Base-by-base conservation (phyloP, 495 filamentous ascomycete genomes). In the Neurospora cerealis region DNA sequence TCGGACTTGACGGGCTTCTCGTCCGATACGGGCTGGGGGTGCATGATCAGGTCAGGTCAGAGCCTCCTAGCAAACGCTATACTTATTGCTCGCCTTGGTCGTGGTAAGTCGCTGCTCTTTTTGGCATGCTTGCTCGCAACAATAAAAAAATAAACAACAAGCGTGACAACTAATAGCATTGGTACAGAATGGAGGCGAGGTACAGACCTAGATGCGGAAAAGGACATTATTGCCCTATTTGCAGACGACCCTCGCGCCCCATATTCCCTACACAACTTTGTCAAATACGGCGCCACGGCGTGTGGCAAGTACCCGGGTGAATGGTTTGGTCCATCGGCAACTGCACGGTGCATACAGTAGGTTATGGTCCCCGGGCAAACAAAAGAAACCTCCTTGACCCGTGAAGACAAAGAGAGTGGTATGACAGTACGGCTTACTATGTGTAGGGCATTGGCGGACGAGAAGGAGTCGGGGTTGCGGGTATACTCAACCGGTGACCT, bases 301-400 rank as follows among this genome's bases (percentile, higher is more conserved):
- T 99, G 96, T 79, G 94, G 93, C 8, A 98, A 97, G 79, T 91
- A 95, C 80, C 95, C 96, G 0, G 96, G 96, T 34, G 93, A 98
- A 82, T 99, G 96, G 96, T 99, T 99, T 85, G 96, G 96, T 11
- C 96, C 96, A n/a, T 97, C 93, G 19, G 96, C 96, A 7, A 96
- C 96, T 3, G 93, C 96, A n/a, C 89, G 90, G 73, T 98, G 96
- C 81, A 97, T 99, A 71, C 91, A 96, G 94, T 97, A 82, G 78
- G 93, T 85, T 15, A 37, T 44, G 34, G 24, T 44, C 62, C n/a
- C 24, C 37, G 8, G 28, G 28, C 54, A 66, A 66, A 19, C n/a
- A 39, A 24, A 62, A n/a, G 21, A 15, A 54, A 54, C 32, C 32
- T 73, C 71, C 36, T 41, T 21, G 36, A n/a, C 54, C 28, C 9